These are phyloP conservation scores for Aspergillus arachidicola DNA, from an alignment of 2,329 filamentous ascomycete species.

Conservation along the genomic window DNA sequence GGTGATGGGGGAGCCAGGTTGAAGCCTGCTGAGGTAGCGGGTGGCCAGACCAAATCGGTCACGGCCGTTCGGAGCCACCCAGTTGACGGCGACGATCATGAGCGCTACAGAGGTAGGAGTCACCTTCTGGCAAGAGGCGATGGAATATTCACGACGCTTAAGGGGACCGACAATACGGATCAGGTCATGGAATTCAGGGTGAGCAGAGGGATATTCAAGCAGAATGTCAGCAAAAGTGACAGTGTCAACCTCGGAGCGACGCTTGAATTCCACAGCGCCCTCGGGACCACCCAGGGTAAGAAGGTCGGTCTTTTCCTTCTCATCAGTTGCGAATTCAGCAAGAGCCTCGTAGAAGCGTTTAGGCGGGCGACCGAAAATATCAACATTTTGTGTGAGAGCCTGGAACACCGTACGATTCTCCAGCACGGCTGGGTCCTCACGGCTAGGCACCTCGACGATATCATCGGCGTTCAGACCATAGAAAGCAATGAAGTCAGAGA, in stretches of 20 bases:
- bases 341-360: slow-evolving; percentile 98
- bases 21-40: slow-evolving; percentile 78
- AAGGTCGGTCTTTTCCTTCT: slow-evolving; percentile 79
- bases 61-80: slow-evolving; percentile 85
- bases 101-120: slow-evolving; percentile 86
- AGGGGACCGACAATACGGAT: slow-evolving; percentile 83
- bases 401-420: slow-evolving; percentile 94
- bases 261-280: slow-evolving; percentile 88
- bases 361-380: slow-evolving; percentile 94
- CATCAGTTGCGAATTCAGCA: slow-evolving; percentile 80
- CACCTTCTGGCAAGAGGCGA: slow-evolving; percentile 94
- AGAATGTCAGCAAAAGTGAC: slow-evolving; percentile 89
- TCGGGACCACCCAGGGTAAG: slow-evolving; percentile 74
- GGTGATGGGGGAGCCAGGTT: slow-evolving; percentile 76
- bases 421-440: slow-evolving; percentile 71
- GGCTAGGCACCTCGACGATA: slow-evolving; percentile 86
- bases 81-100: slow-evolving; percentile 96
- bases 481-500: slow-evolving; percentile 82
- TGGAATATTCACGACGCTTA: slow-evolving; percentile 98
- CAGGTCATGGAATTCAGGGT: slow-evolving; percentile 84
- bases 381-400: slow-evolving; percentile 85
- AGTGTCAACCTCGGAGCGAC: slow-evolving; percentile 85
- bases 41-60: slow-evolving; percentile 92
- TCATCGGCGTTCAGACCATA: slow-evolving; percentile 83
- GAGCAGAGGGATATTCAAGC: slow-evolving; percentile 85